Evolutionary conservation across 75 land plant genomes (phyloP).

Genomic region (Selaginella tamariscina): DNA sequence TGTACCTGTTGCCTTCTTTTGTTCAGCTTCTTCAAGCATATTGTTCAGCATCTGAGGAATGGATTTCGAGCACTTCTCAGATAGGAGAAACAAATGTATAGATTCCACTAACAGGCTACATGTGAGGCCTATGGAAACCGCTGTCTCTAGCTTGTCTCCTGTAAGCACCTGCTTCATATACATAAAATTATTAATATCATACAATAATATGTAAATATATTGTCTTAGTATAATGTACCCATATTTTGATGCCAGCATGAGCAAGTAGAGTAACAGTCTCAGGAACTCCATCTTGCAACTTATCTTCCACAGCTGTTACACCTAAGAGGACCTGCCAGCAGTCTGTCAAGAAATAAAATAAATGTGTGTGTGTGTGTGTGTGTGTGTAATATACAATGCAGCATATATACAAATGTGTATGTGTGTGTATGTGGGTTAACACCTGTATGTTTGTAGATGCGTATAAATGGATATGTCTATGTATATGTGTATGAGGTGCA

Average conservation of each 20-base stretch:
- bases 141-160: conserved; percentile 34
- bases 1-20: not conserved
- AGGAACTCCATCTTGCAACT: conserved; percentile 33
- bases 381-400: no score
- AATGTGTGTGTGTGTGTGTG: no score
- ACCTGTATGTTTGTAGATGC: no score
- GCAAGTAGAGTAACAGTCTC: conserved; percentile 33
- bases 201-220: not conserved
- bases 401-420: no score
- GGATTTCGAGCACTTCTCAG: conserved; percentile 16
- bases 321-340: conserved; percentile 27
- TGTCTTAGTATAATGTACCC: conserved; percentile 16
- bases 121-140: conserved; percentile 22
- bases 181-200: not conserved
- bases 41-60: conserved; percentile 26
- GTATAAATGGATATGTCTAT: no score
- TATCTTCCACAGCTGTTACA: conserved; percentile 35
- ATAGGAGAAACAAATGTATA: conserved; percentile 29
- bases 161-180: conserved; percentile 27
- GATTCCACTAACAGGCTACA: conserved; percentile 28
- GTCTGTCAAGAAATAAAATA: not conserved
- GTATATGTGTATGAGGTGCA: no score
- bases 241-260: conserved; percentile 28
- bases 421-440: no score
- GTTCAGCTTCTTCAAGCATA: conserved; percentile 28